phyloP scores from a whole-genome alignment of 1,284 basidiomycete species.

The Cryptococcus hybrid region DNA sequence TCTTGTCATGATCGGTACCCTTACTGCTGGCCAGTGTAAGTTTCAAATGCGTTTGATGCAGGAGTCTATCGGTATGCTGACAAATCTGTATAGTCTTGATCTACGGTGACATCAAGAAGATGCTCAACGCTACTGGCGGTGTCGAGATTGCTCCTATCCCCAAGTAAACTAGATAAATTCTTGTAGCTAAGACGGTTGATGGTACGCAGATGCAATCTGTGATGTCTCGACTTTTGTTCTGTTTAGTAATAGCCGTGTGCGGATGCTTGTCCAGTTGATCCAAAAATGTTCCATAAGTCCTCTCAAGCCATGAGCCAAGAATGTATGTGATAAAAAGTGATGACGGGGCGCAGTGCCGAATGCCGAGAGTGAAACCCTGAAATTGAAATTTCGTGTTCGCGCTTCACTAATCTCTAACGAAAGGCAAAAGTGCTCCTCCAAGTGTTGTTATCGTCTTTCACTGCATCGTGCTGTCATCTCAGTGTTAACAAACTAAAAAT shows the following conservation, averaged over 20 bases:
- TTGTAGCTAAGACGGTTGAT: too few relatives aligned
- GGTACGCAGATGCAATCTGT: too few relatives aligned
- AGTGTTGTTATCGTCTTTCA: too few relatives aligned
- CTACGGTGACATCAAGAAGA: constrained; percentile 55
- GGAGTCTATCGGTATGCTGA: constrained; percentile 1
- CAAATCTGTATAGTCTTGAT: constrained; percentile 45
- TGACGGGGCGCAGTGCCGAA: background rate
- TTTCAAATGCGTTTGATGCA: constrained; percentile 3
- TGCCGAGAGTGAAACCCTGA: background rate
- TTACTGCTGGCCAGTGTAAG: constrained; percentile 56
- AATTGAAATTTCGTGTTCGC: background rate
- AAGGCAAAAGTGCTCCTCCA: too few relatives aligned
- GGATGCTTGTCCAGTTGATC: too few relatives aligned
- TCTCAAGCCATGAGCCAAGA: background rate
- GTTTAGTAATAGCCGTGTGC: too few relatives aligned
- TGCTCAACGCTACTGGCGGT: constrained; percentile 54
- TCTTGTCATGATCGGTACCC: constrained; percentile 56
- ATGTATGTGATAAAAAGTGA: background rate
- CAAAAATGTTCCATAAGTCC: background rate
- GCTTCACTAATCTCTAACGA: too few relatives aligned
- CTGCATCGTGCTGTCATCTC: too few relatives aligned
- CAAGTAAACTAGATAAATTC: constrained; percentile 28
- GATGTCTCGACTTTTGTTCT: too few relatives aligned
- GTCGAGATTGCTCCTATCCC: constrained; percentile 48
- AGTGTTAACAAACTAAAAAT: background rate